A percentile compares a stretch with the other conserved stretches of the same genome.
phyloP scores from a whole-genome alignment of 179 eudicot genomes.

The Corrigiola litoralis region DNA sequence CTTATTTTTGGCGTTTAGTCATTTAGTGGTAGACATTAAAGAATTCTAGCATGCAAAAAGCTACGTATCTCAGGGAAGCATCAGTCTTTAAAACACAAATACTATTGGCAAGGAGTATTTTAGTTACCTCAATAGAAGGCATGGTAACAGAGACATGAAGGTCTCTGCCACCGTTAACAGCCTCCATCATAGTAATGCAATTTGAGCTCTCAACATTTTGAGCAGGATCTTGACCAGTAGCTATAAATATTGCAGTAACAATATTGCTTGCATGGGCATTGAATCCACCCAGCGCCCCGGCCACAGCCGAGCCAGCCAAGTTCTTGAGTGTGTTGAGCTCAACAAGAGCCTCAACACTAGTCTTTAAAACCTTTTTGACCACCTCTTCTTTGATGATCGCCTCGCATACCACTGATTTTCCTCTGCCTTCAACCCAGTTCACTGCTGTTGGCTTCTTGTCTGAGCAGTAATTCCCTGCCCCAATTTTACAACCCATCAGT shows the following conservation, averaged over 20 bases:
- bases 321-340: constrained; percentile 37
- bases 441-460: constrained; percentile 29
- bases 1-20: no score
- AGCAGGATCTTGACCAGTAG: constrained; percentile 37
- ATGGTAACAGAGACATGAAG: constrained; percentile 36
- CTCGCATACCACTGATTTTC: constrained; percentile 32
- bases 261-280: constrained; percentile 38
- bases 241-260: constrained; percentile 30
- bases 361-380: constrained; percentile 28
- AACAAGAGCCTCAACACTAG: constrained; percentile 23
- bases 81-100: no score
- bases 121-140: constrained; percentile 36
- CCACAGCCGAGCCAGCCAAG: constrained; percentile 32
- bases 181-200: constrained; percentile 37
- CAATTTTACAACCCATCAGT: background rate
- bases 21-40: no score
- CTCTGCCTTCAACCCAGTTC: constrained; percentile 32
- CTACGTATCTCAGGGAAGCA: no score
- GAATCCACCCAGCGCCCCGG: constrained; percentile 37
- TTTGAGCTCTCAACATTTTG: constrained; percentile 34
- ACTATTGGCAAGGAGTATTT: no score
- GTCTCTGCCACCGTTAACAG: constrained; percentile 26
- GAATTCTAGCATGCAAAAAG: no score
- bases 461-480: constrained; percentile 28
- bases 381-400: constrained; percentile 28